Evolutionary conservation across 2,329 filamentous ascomycete species (phyloP), one percentile per base, ranked within the genome.

Genomic region (Diaporthe sp.): DNA sequence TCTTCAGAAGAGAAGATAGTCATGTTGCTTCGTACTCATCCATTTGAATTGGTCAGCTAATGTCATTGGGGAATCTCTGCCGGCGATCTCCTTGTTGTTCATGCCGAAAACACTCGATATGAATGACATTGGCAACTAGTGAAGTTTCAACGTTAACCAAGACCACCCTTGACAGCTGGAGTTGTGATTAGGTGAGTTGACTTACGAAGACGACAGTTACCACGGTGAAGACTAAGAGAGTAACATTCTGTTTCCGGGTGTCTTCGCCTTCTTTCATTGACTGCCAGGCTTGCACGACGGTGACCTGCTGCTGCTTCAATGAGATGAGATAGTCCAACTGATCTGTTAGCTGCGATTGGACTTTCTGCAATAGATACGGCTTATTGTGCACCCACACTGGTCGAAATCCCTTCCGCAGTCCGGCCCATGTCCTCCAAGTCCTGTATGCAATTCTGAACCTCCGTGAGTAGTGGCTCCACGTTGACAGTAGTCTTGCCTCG

Each of bases 181-280:
- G 7, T 12, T 25, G 22, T 4, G 15, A 34, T 8, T 2, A 1
- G n/a, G 17, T 17, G 12, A 2, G 2, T 10, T 0, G 3, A 77
- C 85, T 79, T 77, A 87, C 85, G 72, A 88, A 88, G 37, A 87
- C 78, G 55, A 88, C 87, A 0, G 86, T 88, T 0, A 87, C 84
- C 2, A 87, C 77, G 0, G 87, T 88, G 73, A 88, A 88, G 2
- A 85, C 79, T 82, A 88, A 85, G 69, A 88, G 85, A 1, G 85
- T 83, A 0, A 83, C 81, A 1, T 86, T 85, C 75, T 88, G 86
- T 12, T 81, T 82, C 8, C 85, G 82, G 0, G 82, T 84, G 65
- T 87, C 83, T 0, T 85, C 82, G 0, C 82, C 83, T 49, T 86
- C 83, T 37, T 81, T 82, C 13, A 85, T 79, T 0, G 86, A 81